Conservation (phyloP, 768 basidiomycete genomes). For the Psilocybe sp. region DNA sequence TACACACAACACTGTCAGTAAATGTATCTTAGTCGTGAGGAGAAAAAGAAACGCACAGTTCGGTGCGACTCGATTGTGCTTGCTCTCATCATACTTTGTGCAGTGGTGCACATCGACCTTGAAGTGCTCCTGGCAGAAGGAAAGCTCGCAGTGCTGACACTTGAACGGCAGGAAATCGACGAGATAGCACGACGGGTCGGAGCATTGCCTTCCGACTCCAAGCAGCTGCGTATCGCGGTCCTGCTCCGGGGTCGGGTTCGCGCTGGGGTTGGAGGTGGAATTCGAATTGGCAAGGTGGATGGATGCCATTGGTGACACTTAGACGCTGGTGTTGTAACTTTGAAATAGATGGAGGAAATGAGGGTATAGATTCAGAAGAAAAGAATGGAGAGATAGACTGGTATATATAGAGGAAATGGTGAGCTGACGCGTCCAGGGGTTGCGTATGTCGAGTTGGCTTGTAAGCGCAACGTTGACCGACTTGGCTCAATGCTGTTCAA, state of each 20-base stretch:
- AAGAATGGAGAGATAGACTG: conserved; percentile 9
- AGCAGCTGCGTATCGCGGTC: conserved; percentile 59
- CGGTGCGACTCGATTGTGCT: conserved; percentile 74
- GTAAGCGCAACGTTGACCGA: neutral
- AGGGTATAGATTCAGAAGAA: neutral
- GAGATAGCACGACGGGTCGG: conserved; percentile 58
- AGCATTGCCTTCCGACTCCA: conserved; percentile 69
- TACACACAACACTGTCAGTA: neutral
- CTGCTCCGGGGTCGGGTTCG: conserved; percentile 13
- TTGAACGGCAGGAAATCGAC: conserved; percentile 87
- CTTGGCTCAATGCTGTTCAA: no score
- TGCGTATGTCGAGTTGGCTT: neutral
- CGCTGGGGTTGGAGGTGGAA: conserved; percentile 14
- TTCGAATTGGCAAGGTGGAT: conserved; percentile 9
- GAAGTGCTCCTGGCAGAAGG: conserved; percentile 81
- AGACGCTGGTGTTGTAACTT: no score
- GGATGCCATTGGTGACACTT: neutral
- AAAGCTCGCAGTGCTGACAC: conserved; percentile 72
- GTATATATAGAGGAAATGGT: conserved; percentile 12
- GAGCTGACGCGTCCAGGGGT: conserved; percentile 21
- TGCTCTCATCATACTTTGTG: conserved; percentile 64
- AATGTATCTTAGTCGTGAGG: neutral
- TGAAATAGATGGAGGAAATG: no score
- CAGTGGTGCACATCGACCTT: conserved; percentile 66
- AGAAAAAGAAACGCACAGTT: conserved; percentile 47